A percentile compares a stretch with the other conserved stretches of the same genome.
phyloP scores from a whole-genome alignment of 2,329 filamentous ascomycete genomes.

The Colletotrichum sp. region DNA sequence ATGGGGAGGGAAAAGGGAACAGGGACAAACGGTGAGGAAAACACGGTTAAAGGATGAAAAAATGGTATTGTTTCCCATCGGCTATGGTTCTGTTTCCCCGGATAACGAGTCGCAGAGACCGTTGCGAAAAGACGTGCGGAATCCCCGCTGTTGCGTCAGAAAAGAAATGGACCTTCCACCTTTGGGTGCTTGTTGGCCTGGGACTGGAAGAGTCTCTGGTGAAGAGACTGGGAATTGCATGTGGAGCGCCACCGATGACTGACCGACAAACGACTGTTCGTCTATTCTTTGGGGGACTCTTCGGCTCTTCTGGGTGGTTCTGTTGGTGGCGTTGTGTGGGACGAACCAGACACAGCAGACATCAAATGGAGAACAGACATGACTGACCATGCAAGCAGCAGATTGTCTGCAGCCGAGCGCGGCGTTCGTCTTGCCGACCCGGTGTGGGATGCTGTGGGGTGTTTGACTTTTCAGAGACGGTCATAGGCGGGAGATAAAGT shows the following conservation, averaged over 20 bases:
- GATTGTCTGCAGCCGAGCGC: constrained; percentile 9
- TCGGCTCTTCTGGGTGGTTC: background rate
- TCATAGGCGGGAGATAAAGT: constrained; percentile 10
- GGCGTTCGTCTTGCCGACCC: constrained; percentile 9
- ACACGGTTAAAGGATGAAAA: background rate
- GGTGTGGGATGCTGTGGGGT: background rate
- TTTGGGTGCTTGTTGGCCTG: background rate
- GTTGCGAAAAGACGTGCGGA: constrained; percentile 11
- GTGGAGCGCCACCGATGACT: constrained; percentile 3
- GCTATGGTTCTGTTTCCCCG: background rate
- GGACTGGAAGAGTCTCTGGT: background rate
- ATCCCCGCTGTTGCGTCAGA: constrained; percentile 17
- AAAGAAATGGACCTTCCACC: constrained; percentile 7
- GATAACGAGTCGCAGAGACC: background rate
- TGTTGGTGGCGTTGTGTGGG: background rate
- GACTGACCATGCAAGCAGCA: background rate
- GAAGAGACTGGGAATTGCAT: background rate
- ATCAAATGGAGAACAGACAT: background rate
- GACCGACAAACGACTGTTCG: background rate
- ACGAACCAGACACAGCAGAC: background rate
- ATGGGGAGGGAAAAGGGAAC: background rate
- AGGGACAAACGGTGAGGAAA: background rate
- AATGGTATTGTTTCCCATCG: background rate
- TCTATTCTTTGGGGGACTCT: background rate
- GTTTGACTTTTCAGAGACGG: background rate